Base-by-base conservation (phyloP, 495 filamentous ascomycete genomes). In the Aspergillus nidulans region DNA sequence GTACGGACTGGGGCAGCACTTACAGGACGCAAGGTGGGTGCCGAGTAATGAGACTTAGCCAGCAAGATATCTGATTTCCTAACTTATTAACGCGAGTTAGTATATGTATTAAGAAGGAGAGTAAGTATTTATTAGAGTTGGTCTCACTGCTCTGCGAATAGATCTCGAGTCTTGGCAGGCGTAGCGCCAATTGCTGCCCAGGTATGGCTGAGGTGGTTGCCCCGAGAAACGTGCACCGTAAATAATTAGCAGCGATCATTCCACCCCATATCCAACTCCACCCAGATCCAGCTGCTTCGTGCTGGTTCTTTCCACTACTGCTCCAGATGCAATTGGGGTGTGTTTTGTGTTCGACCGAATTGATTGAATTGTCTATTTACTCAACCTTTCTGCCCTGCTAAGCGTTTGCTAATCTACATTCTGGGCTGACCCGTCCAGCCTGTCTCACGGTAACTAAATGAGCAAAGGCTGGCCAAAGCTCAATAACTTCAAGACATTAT, bases 401-500 rank as follows among this genome's bases (percentile, higher is more conserved):
- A 24, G 52, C 47, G 32, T 24, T 41, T 55, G 13, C 26, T 47
- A 23, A 39, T 55, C 28, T 40, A 56, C 58, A 18, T 43, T 49
- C 46, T 48, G 38, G 53, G 59, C 49, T 56, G 24, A 41, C 28
- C 58, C 20, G 49, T 46, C 28, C 20, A 49, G 43, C 23, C 55
- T 59, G 58, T 47, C 32, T 55, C 63, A 55, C 47, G 23, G 51
- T 63, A 55, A 57, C 61, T 56, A 51, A 49, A 64, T 63, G 72
- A 74, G 72, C 69, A 71, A 64, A 71, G 63, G 71, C 72, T 72
- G 71, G 69, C 67, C 71, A 65, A 69, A 63, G 62, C 68, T 73
- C 70, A 60, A 62, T 34, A 59, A 39, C 56, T 30, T 42, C 30
- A 48, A 52, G 47, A 40, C 48, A 52, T 45, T 39, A 53, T 53